Evolutionary conservation across 768 basidiomycete species (phyloP), one percentile per base, ranked within the genome.

Genomic region (Suillus clintonianus): DNA sequence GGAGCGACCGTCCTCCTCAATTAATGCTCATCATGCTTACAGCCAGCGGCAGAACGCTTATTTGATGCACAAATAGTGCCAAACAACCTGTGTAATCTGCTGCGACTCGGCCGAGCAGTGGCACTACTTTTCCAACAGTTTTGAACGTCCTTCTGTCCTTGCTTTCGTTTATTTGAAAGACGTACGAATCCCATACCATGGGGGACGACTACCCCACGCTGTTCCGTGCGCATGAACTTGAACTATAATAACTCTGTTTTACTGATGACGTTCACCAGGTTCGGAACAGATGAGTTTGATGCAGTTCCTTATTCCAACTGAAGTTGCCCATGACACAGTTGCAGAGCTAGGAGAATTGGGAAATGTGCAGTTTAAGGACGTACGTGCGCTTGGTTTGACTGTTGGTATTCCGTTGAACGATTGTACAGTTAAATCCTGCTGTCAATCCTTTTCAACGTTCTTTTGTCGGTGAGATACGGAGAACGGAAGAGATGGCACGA

Each of bases 251-350:
- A 17, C 27, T 51, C 39, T 17, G 42, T 43, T 30, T 41, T 62
- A 42, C 62, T 65, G 58, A 65, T 57, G 61, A 65, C 70, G 48
- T 6, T 60, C 60, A 63, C 61, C 50, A 97, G 95, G 93, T 63
- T 98, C 96, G 85, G 96, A 97, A 81, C 86, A 89, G 82, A 98
- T 98, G 96, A 97, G 95, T 83, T 82, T 96, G 80, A 92, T 97
- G 67, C 95, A 98, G 83, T 89, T 99, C 71, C 96, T 95, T 74
- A 91, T 98, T 69, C 97, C 97, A 50, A 91, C 92, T 43, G 97
- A 99, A 83, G 94, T 97, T 65, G 94, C 96, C 34, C 97, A 99
- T 77, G 95, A 98, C 74, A 94, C 97, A 54, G 94, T 98, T 65
- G 89, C 91, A 59, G 95, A 97, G 75, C 87, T 99, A 19, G 97